Percentiles rank a stretch among this genome's conserved stretches.
Evolutionary conservation across 2,329 filamentous ascomycete species (phyloP).

Genomic region (Trichocomaceae sp.): DNA sequence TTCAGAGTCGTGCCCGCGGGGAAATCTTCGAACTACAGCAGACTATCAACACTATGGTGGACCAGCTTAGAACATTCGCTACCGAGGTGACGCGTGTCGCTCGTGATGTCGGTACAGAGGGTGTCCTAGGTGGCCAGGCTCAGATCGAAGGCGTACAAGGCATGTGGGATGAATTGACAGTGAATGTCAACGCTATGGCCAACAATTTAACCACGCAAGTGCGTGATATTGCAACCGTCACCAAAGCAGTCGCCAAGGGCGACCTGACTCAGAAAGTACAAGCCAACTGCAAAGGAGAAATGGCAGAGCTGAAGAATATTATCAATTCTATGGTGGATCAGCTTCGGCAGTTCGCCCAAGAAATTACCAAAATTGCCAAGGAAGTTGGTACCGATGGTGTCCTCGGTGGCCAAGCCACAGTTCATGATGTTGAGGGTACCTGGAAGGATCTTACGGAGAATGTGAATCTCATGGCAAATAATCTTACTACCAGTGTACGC

Average conservation of each 20-base stretch:
- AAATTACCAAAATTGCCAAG: slow-evolving; percentile 86
- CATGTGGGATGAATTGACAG: slow-evolving; percentile 77
- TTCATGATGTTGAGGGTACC: slow-evolving; percentile 89
- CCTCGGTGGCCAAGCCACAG: slow-evolving; percentile 82
- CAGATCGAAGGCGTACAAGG: slow-evolving; percentile 74
- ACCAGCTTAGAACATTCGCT: slow-evolving; percentile 70
- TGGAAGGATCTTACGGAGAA: slow-evolving; percentile 90
- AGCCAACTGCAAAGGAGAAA: slow-evolving; percentile 81
- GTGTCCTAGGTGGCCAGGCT: slow-evolving; percentile 70
- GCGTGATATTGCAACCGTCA: slow-evolving; percentile 77
- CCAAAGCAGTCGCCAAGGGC: slow-evolving; percentile 64
- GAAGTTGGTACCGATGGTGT: slow-evolving; percentile 92
- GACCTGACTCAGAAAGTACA: slow-evolving; percentile 93
- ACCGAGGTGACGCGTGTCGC: slow-evolving; percentile 74
- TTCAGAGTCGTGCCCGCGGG: slow-evolving; percentile 65
- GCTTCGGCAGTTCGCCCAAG: slow-evolving; percentile 84
- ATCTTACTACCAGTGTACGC: slow-evolving; percentile 88
- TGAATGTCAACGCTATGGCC: slow-evolving; percentile 78
- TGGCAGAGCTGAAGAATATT: slow-evolving; percentile 84
- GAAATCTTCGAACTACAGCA: slow-evolving; percentile 72
- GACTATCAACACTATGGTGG: slow-evolving; percentile 81
- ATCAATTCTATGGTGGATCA: slow-evolving; percentile 99
- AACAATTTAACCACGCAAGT: slow-evolving; percentile 82
- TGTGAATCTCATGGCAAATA: slow-evolving; percentile 96
- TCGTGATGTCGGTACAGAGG: slow-evolving; percentile 72